Base-by-base conservation (phyloP, 495 filamentous ascomycete genomes). In the Daldinia concentrica region DNA sequence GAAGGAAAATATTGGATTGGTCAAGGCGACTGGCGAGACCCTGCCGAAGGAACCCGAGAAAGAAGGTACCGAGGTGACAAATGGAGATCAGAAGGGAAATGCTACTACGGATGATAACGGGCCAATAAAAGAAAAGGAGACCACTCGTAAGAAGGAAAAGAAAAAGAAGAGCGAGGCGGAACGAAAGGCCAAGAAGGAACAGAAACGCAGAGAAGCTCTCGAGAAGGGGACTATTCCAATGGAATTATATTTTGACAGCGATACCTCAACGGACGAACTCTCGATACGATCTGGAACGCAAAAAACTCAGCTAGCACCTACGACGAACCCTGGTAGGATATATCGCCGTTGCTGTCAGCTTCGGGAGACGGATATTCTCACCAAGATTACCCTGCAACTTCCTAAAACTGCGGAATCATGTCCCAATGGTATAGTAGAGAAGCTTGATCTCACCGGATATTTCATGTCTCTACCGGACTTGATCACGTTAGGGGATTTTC, bases 321-420 rank as follows among this genome's bases (percentile, higher is more conserved):
- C 94, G 4, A 97, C 91, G 17, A 95, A 97, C 76, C 95, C 95
- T 6, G 86, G 94, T 8, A 87, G 94, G 62, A 97, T 99, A 77
- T 99, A 99, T 79, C 88, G 94, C 56, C 88, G 95, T 62, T 98
- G 95, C 77, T 98, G 95, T 74, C 94, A 98, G 74, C 82, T 99
- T 26, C 85, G 95, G 68, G 95, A 98, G 80, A 94, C 93, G 0
- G 92, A 92, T 1, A 92, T 97, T 39, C 82, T 98, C 24, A 94
- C 94, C 74, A 92, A 90, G 71, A 91, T 99, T 37, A 92, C 90
- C 15, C 92, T 94, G 64, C 93, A 97, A 75, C 91, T 99, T 22
- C 86, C 86, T n/a, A 87, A 89, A 19, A 85, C 90, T 37, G 84
- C 85, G 7, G 89, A 89, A 26, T 87, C 82, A 19, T 79, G 89